phyloP scores from a whole-genome alignment of 2,329 filamentous ascomycete genomes.

The Cladobotryum protrusum region DNA sequence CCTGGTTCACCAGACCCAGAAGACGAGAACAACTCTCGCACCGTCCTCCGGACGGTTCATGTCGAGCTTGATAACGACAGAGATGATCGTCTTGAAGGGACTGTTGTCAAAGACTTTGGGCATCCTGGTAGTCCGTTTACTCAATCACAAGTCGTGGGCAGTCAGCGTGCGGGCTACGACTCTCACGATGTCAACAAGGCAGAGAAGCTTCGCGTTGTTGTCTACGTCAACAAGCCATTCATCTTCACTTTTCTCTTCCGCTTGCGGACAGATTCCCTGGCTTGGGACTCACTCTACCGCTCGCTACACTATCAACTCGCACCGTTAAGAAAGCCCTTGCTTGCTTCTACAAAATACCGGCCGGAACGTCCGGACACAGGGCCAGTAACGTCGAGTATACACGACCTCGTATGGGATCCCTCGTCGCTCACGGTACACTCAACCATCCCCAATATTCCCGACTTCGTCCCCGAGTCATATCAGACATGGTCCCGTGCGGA shows the following conservation, averaged over 20 bases:
- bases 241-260: conserved; percentile 70
- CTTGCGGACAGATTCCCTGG: conserved; percentile 50
- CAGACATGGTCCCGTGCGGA: conserved; percentile 53
- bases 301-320: conserved; percentile 55
- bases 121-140: conserved; percentile 29
- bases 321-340: conserved; percentile 51
- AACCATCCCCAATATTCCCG: conserved; percentile 61
- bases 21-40: conserved; percentile 44
- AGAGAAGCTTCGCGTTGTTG: conserved; percentile 58
- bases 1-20: conserved; percentile 25
- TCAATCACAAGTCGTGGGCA: conserved; percentile 29
- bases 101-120: conserved; percentile 40
- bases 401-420: conserved; percentile 59
- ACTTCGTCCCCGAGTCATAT: conserved; percentile 25
- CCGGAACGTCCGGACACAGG: conserved; percentile 38
- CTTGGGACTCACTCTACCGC: conserved; percentile 50
- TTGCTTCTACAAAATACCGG: conserved; percentile 51
- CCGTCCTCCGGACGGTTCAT: conserved; percentile 58
- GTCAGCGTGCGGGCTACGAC: conserved; percentile 25
- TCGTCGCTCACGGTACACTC: conserved; percentile 50
- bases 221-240: conserved; percentile 70
- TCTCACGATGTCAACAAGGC: conserved; percentile 48
- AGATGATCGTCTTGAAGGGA: conserved; percentile 35
- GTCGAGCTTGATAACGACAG: conserved; percentile 52
- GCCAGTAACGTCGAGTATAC: conserved; percentile 39